Evolutionary conservation across 768 basidiomycete genomes (phyloP), one percentile per base, ranked within the genome.

Genomic region (Trametes villosa): DNA sequence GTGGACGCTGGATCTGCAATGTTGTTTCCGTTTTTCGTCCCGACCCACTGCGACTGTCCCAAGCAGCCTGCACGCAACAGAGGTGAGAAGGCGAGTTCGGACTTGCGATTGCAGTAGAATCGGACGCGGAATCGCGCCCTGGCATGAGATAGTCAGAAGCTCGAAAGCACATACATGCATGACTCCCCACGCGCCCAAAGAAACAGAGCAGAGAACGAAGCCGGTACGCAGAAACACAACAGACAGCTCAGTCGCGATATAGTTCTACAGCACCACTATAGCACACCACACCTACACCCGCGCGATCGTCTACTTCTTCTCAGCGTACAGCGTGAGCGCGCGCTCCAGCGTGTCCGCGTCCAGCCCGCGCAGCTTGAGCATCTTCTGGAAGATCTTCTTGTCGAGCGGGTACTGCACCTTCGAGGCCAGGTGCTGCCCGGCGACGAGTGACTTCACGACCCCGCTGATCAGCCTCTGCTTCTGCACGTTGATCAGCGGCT

Each of bases 401-500:
- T 94, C 91, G 34, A 87, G 75, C 29, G 83, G 80, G 64, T 84
- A 88, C 38, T 89, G 83, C 29, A 92, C 80, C 27, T 83, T 83
- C 59, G 87, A 86, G 2, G 92, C 89, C 11, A 92, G 82, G 67
- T 94, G 92, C 69, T 94, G 92, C 2, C 91, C 90, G 11, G 88
- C 86, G 9, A 94, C 90, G 55, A 94, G 76, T 8, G 84, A 81
- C 71, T 92, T 92, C 76, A 94, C 90, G 41, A 91, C 87, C 17
- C 82, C 83, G 11, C 92, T 91, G 53, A 92, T 89, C 65, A 88
- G 75, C 34, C 92, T 85, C 70, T 94, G 92, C 74, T 94, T 94
- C 74, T 94, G 91, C 7, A 94, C 88, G 70, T 93, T 94, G 75
- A 94, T 91, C 59, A 94, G 74, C 4, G 92, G 91, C 67, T 94